These are phyloP conservation scores for Aleurites moluccanus DNA, from an alignment of 441 rosid species.

Conservation along the genomic window DNA sequence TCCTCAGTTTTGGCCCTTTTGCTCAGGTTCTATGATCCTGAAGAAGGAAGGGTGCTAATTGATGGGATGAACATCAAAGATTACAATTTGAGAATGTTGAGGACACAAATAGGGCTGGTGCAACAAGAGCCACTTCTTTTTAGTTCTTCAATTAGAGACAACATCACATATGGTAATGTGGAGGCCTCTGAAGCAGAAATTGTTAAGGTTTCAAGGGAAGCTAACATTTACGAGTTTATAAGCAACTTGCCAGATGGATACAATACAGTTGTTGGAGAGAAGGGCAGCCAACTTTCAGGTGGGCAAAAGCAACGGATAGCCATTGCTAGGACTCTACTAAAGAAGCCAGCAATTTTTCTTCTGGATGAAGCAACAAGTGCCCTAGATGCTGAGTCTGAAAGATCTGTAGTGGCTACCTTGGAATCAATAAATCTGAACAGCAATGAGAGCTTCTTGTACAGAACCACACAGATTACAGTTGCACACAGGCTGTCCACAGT, in stretches of 20 bases:
- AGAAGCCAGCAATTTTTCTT: slow-evolving; percentile 57
- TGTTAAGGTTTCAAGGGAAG: slow-evolving; percentile 46
- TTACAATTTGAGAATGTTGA: slow-evolving; percentile 44
- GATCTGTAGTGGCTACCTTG: slow-evolving; percentile 46
- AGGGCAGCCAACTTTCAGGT: slow-evolving; percentile 69
- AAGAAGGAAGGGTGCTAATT: slow-evolving; percentile 38
- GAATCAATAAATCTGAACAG: slow-evolving; percentile 34
- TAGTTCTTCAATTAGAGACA: slow-evolving; percentile 39
- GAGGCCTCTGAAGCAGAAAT: slow-evolving; percentile 55
- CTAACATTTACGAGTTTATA: slow-evolving; percentile 55
- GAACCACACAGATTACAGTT: slow-evolving; percentile 56
- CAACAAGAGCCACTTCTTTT: slow-evolving; percentile 54
- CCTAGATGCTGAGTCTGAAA: slow-evolving; percentile 61
- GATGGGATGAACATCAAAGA: slow-evolving; percentile 42
- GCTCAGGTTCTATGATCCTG: slow-evolving; percentile 51
- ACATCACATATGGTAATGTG: slow-evolving; percentile 38
- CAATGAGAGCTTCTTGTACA: slow-evolving; percentile 24
- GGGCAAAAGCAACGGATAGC: slow-evolving; percentile 73
- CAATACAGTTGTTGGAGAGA: slow-evolving; percentile 64
- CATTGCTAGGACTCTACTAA: slow-evolving; percentile 58
- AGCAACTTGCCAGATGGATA: slow-evolving; percentile 57
- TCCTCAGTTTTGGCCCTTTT: slow-evolving; percentile 62
- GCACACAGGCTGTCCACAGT: slow-evolving; percentile 68
- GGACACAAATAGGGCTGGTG: slow-evolving; percentile 49
- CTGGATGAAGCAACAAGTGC: slow-evolving; percentile 79